Conservation (phyloP, 805 yeast species). For the Lipomyces kockii region DNA sequence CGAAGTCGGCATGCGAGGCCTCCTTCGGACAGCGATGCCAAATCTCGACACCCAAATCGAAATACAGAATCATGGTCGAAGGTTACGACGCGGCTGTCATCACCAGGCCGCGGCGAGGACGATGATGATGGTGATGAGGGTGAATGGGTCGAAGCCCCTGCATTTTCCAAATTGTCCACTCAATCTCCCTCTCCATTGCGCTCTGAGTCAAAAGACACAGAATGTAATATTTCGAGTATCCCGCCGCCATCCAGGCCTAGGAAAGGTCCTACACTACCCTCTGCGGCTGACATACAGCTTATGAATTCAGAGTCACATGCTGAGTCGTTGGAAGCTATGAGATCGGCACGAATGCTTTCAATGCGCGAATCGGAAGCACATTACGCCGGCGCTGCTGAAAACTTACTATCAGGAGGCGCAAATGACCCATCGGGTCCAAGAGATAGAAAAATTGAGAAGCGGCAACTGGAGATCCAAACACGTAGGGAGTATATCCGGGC, state of each 20-base stretch:
- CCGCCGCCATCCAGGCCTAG: slow-evolving; percentile 9
- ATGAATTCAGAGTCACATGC: slow-evolving; percentile 16
- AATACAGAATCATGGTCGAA: neutral
- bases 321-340: slow-evolving; percentile 19
- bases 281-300: slow-evolving; percentile 19
- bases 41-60: neutral
- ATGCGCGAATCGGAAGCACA: neutral
- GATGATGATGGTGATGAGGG: slow-evolving; percentile 8
- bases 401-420: slow-evolving; percentile 20
- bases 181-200: neutral
- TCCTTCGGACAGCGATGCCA: neutral
- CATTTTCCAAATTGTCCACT: neutral
- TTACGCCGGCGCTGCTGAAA: slow-evolving; percentile 21
- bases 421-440: slow-evolving; percentile 17
- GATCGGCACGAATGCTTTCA: slow-evolving; percentile 8
- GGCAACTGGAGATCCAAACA: slow-evolving; percentile 26
- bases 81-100: neutral
- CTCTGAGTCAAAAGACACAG: slow-evolving; percentile 17
- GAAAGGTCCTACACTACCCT: slow-evolving; percentile 28
- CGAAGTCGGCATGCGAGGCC: neutral
- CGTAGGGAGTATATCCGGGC: slow-evolving; percentile 23
- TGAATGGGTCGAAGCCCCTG: slow-evolving; percentile 17
- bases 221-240: slow-evolving; percentile 23
- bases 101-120: neutral
- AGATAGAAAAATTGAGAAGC: slow-evolving; percentile 22